phyloP scores from a whole-genome alignment of 176 grass and related monocot genomes.

The Avena atlantica region DNA sequence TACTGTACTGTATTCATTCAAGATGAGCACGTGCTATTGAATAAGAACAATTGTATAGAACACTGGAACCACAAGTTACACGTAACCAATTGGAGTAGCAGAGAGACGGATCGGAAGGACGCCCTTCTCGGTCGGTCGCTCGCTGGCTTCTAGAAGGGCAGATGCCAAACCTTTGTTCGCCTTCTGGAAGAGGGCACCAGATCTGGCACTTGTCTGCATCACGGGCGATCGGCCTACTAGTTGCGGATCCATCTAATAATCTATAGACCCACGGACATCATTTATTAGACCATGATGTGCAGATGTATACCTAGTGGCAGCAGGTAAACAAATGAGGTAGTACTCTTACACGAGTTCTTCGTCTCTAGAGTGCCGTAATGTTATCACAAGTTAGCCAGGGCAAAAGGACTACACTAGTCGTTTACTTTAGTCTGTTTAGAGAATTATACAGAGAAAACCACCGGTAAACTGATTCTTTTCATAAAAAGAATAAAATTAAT shows the following conservation, averaged over 20 bases:
- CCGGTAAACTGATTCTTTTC: no score
- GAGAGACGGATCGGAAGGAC: not conserved
- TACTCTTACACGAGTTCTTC: no score
- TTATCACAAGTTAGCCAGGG: no score
- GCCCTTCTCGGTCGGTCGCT: not conserved
- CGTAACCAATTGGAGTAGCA: no score
- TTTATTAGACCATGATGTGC: not conserved
- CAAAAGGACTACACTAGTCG: no score
- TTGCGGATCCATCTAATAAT: not conserved
- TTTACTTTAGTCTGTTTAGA: no score
- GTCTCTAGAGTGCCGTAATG: no score
- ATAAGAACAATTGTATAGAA: not conserved
- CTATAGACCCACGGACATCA: not conserved
- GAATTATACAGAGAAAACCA: no score
- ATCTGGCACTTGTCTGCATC: not conserved
- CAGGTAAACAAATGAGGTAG: not conserved
- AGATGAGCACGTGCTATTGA: not conserved
- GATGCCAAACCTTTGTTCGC: not conserved
- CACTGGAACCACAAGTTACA: not conserved
- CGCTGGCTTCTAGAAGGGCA: constrained; percentile 36
- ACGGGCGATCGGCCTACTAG: not conserved
- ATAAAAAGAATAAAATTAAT: no score
- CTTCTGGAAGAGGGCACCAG: constrained; percentile 28
- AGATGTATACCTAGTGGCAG: not conserved
- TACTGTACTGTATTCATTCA: not conserved